Base-by-base conservation (phyloP, 2,329 filamentous ascomycete genomes). In the Cytospora piceae region DNA sequence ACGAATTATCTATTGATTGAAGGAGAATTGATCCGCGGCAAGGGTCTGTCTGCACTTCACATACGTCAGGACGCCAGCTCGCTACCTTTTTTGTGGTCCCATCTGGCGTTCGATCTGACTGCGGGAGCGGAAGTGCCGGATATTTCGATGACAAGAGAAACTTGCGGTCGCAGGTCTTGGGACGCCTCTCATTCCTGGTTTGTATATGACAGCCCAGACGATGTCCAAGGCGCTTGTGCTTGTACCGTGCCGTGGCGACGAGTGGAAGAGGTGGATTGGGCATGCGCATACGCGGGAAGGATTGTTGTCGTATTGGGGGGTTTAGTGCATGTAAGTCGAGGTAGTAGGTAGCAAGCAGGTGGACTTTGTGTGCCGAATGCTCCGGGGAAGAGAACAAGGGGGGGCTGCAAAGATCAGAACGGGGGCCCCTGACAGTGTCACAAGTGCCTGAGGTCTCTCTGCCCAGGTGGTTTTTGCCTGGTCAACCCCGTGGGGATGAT, bases 61-160 rank as follows among this genome's bases (percentile, higher is more conserved):
- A 57, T 63, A 68, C 66, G 63, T 67, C 55, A 68, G 63, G 66
- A 54, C 49, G 56, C 65, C 63, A 67, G 63, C 58, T 67, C 59
- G 54, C 58, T 52, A 61, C 65, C 51, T 55, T 61, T 61, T 67
- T 60, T 60, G 58, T 64, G 65, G 65, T 57, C 64, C 65, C 65
- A 65, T 67, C 54, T 64, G 58, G 65, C 65, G 51, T 58, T 65
- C 58, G 42, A 63, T 31, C 22, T 24, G 22, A 49, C n/a, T 24
- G 37, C 56, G 32, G 17, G 22, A 57, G 34, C 53, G 61, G 39
- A 63, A 57, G 53, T 63, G 61, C 53, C 61, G 61, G 46, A 31
- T 39, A 63, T 52, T 63, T 22, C 53, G 39, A 17, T 24, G 29
- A 32, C 37, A 34, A 11, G 20, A 37, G 32, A 27, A 57, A 31